Evolutionary conservation across 257 asterid species (phyloP).

Genomic region (Primulina huaijiensis): DNA sequence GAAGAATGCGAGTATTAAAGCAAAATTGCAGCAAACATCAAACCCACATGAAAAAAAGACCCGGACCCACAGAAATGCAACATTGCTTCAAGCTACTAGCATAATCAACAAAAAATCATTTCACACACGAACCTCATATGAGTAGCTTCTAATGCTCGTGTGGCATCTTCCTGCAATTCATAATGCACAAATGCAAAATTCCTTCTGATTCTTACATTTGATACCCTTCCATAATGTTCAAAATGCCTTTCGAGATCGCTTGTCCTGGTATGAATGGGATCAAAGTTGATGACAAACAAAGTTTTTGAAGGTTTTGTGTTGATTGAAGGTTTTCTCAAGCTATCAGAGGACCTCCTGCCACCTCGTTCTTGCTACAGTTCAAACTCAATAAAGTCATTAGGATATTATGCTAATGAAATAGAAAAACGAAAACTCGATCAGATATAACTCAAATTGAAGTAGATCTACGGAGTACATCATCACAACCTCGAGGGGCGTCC

Average conservation of each 20-base stretch:
- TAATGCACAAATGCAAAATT: slow-evolving; percentile 83
- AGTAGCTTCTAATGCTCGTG: slow-evolving; percentile 69
- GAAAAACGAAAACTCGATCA: slow-evolving; percentile 15
- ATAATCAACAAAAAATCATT: neutral
- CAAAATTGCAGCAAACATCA: neutral
- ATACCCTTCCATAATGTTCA: slow-evolving; percentile 69
- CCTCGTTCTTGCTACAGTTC: slow-evolving; percentile 86
- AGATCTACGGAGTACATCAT: neutral
- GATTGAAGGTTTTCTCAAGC: slow-evolving; percentile 60
- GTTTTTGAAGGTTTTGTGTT: slow-evolving; percentile 78
- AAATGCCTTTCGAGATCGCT: slow-evolving; percentile 81
- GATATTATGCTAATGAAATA: slow-evolving; percentile 9
- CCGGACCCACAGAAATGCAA: neutral
- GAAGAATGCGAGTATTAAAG: neutral
- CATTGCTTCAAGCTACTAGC: neutral
- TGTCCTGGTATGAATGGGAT: slow-evolving; percentile 74
- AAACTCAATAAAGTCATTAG: slow-evolving; percentile 17
- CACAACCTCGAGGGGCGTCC: neutral
- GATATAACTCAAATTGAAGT: neutral
- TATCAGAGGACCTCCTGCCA: slow-evolving; percentile 67
- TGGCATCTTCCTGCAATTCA: slow-evolving; percentile 82
- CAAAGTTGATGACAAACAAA: slow-evolving; percentile 80
- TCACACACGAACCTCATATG: slow-evolving; percentile 55
- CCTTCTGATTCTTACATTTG: slow-evolving; percentile 79
- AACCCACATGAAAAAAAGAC: neutral